Conservation (phyloP, 2,329 filamentous ascomycete genomes). For the Ophioceras dolichostomum region DNA sequence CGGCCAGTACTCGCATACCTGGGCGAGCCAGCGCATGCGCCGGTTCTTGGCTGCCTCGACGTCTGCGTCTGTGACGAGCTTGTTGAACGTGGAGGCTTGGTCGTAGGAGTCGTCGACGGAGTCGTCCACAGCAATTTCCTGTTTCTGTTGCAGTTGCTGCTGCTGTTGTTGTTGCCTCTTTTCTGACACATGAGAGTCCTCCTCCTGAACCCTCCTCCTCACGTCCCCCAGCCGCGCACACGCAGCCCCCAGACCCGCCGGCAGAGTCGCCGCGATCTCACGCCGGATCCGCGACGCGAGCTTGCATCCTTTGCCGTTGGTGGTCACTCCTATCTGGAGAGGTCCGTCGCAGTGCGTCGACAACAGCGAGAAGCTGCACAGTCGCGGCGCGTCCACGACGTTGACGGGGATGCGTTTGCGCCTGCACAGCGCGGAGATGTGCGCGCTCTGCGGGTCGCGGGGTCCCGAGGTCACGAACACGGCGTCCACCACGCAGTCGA, state of each 20-base stretch:
- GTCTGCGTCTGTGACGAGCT: constrained; percentile 63
- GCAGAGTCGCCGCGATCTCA: constrained; percentile 74
- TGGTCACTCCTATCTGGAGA: constrained; percentile 89
- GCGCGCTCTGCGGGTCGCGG: constrained; percentile 27
- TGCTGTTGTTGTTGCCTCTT: constrained; percentile 7
- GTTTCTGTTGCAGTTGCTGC: background rate
- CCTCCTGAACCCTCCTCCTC: constrained; percentile 58
- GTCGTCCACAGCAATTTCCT: constrained; percentile 19
- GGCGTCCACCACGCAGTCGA: constrained; percentile 70
- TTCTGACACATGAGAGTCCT: constrained; percentile 38
- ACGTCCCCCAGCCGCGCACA: constrained; percentile 67
- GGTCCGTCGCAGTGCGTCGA: constrained; percentile 85
- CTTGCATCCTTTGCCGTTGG: constrained; percentile 89
- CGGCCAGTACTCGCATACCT: constrained; percentile 99
- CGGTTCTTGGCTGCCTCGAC: constrained; percentile 62
- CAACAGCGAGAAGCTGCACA: constrained; percentile 83
- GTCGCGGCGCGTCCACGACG: constrained; percentile 71
- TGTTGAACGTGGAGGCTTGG: constrained; percentile 76
- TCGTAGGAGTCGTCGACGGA: constrained; percentile 50
- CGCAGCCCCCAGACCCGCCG: constrained; percentile 60
- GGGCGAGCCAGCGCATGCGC: constrained; percentile 83
- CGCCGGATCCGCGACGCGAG: constrained; percentile 78
- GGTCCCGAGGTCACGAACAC: constrained; percentile 70
- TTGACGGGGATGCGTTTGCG: constrained; percentile 83
- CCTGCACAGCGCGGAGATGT: constrained; percentile 64